Percentiles rank a stretch among this genome's conserved stretches.
These are phyloP conservation scores for Patellaria atrata DNA, from an alignment of 495 filamentous ascomycete species.

Conservation along the genomic window DNA sequence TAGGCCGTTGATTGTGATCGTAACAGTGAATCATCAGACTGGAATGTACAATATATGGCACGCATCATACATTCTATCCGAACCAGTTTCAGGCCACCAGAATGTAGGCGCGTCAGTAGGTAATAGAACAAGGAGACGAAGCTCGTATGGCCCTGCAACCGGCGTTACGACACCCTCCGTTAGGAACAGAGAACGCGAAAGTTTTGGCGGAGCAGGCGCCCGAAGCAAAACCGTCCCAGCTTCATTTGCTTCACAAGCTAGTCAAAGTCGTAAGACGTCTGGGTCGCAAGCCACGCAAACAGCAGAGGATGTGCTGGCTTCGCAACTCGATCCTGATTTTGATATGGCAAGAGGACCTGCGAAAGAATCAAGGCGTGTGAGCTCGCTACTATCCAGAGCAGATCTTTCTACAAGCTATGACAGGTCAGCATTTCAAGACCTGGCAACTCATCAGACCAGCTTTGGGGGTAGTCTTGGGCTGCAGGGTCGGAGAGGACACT, in stretches of 20 bases:
- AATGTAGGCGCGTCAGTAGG: conserved; percentile 36
- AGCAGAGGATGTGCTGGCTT: conserved; percentile 46
- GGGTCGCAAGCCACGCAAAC: conserved; percentile 18
- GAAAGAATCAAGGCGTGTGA: conserved; percentile 73
- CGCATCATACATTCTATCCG: conserved; percentile 48
- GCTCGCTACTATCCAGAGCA: conserved; percentile 80
- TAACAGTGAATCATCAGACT: conserved; percentile 64
- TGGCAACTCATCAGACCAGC: conserved; percentile 36
- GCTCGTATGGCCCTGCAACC: conserved; percentile 51
- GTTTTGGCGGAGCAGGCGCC: conserved; percentile 36
- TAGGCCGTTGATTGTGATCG: conserved; percentile 52
- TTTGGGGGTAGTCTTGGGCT: conserved; percentile 28
- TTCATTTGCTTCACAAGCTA: conserved; percentile 9
- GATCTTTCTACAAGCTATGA: conserved; percentile 71
- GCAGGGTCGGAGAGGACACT: conserved; percentile 43
- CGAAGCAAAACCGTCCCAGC: conserved; percentile 13
- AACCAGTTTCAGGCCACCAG: conserved; percentile 37
- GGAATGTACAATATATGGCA: conserved; percentile 69
- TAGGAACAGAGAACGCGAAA: conserved; percentile 37
- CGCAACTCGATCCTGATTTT: conserved; percentile 65
- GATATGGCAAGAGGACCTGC: conserved; percentile 49
- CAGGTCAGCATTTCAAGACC: conserved; percentile 57
- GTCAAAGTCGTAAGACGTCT: conserved; percentile 9
- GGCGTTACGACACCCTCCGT: conserved; percentile 67
- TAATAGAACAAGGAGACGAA: conserved; percentile 55